These are phyloP conservation scores for Aristolochia californica DNA, from an alignment of 164 flowering plant genomes.

Conservation along the genomic window DNA sequence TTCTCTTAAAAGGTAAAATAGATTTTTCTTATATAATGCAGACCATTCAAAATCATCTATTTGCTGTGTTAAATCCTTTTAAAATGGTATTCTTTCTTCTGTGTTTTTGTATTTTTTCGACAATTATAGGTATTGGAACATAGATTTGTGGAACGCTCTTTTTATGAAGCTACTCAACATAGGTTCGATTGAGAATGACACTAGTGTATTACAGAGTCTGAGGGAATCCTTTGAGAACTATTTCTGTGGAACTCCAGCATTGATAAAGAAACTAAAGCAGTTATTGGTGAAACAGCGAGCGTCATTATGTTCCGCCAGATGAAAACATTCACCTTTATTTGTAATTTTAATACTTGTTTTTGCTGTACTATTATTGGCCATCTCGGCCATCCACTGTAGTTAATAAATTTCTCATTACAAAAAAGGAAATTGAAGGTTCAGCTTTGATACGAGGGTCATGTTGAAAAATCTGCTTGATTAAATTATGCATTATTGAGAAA, in stretches of 20 bases:
- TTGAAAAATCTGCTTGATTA: no score
- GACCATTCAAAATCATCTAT: not conserved
- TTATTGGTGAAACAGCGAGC: conserved; percentile 57
- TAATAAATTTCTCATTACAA: no score
- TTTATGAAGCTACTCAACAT: conserved; percentile 65
- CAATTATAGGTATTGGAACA: conserved; percentile 66
- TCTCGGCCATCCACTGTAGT: no score
- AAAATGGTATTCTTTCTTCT: not conserved
- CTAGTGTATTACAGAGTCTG: conserved; percentile 26
- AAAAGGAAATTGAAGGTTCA: no score
- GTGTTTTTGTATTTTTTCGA: not conserved
- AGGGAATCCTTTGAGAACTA: conserved; percentile 59
- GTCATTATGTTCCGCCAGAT: conserved; percentile 42
- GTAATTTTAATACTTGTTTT: no score
- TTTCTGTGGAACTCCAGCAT: conserved; percentile 43
- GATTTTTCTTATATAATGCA: not conserved
- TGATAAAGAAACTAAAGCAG: conserved; percentile 59
- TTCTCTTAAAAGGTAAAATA: conserved; percentile 53
- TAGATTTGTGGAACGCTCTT: conserved; percentile 60
- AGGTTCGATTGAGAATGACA: conserved; percentile 30
- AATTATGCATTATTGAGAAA: no score
- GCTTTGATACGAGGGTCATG: no score
- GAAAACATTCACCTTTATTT: no score
- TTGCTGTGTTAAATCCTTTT: not conserved
- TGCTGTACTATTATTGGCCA: no score